Evolutionary conservation across 75 land plant species (phyloP).

Genomic region (Ceratopteris richardii): DNA sequence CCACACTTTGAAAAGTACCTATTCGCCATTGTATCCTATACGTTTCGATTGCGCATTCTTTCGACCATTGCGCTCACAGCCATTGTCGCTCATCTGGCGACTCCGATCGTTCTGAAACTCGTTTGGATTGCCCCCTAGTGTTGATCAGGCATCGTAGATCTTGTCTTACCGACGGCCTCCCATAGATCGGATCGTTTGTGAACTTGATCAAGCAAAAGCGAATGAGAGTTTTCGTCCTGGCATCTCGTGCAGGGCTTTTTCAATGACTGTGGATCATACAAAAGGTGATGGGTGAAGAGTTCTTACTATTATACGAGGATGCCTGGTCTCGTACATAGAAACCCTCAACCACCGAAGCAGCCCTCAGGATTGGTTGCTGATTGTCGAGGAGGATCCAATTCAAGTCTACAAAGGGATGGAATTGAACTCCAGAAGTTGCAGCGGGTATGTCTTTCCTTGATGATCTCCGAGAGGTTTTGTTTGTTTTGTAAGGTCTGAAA

Average conservation of each 20-base stretch:
- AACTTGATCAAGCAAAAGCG: not conserved
- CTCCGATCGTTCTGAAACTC: not conserved
- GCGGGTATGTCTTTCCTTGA: constrained; percentile 46
- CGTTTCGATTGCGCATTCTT: too few relatives aligned
- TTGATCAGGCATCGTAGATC: not conserved
- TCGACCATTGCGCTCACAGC: too few relatives aligned
- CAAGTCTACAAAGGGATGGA: constrained; percentile 45
- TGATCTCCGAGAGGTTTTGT: constrained; percentile 5
- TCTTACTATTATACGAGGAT: constrained; percentile 15
- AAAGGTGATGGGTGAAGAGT: constrained; percentile 1
- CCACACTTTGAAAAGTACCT: too few relatives aligned
- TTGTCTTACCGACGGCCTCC: not conserved
- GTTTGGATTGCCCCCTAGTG: not conserved
- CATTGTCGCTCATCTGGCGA: not conserved
- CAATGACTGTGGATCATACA: not conserved
- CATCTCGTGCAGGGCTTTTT: not conserved
- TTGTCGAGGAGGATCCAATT: constrained; percentile 33
- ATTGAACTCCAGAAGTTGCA: constrained; percentile 69
- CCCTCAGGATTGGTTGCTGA: constrained; percentile 17
- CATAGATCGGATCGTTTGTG: not conserved
- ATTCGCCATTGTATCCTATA: too few relatives aligned
- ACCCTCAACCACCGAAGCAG: constrained; percentile 16
- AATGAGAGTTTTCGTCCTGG: not conserved
- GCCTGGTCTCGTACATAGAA: constrained; percentile 60
- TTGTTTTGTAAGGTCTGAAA: not conserved